phyloP scores from a whole-genome alignment of 306 rosid genomes.

The Cicer cuneatum region DNA sequence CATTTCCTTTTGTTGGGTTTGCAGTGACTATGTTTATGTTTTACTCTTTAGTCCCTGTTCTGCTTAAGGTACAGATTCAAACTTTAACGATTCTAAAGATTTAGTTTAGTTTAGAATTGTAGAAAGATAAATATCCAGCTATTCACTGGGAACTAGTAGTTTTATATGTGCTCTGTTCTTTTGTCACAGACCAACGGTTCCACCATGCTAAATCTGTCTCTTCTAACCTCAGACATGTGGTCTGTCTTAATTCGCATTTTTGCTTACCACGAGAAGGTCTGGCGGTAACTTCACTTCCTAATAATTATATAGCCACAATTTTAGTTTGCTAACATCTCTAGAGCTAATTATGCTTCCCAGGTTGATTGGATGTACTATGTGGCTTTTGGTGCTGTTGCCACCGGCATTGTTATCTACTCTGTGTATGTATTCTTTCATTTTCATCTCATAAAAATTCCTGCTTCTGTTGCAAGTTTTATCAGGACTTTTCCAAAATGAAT shows the following conservation, averaged over 20 bases:
- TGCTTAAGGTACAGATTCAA: constrained; percentile 75
- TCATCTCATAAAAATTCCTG: constrained; percentile 6
- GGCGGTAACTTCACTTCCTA: constrained; percentile 10
- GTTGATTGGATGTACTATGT: constrained; percentile 97
- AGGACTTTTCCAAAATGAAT: neutral
- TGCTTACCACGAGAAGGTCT: constrained; percentile 89
- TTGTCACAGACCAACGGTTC: constrained; percentile 75
- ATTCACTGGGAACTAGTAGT: neutral
- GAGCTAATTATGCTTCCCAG: constrained; percentile 56
- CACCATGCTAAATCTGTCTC: constrained; percentile 92
- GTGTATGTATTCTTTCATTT: constrained; percentile 58
- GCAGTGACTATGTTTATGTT: constrained; percentile 89
- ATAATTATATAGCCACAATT: neutral
- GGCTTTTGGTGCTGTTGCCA: constrained; percentile 76
- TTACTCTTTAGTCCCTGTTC: constrained; percentile 86
- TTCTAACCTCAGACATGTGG: constrained; percentile 99
- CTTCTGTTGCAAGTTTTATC: neutral
- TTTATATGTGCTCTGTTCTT: constrained; percentile 34
- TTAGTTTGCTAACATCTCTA: constrained; percentile 40
- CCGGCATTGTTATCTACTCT: constrained; percentile 84
- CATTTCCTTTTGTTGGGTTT: constrained; percentile 86
- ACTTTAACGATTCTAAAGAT: constrained; percentile 27
- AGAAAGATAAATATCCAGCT: constrained; percentile 13
- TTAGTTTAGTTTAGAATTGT: neutral
- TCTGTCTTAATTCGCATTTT: constrained; percentile 84